A percentile compares a stretch with the other conserved stretches of the same genome.
phyloP scores from a whole-genome alignment of 2,329 filamentous ascomycete genomes.

The Colletotrichum sp. region DNA sequence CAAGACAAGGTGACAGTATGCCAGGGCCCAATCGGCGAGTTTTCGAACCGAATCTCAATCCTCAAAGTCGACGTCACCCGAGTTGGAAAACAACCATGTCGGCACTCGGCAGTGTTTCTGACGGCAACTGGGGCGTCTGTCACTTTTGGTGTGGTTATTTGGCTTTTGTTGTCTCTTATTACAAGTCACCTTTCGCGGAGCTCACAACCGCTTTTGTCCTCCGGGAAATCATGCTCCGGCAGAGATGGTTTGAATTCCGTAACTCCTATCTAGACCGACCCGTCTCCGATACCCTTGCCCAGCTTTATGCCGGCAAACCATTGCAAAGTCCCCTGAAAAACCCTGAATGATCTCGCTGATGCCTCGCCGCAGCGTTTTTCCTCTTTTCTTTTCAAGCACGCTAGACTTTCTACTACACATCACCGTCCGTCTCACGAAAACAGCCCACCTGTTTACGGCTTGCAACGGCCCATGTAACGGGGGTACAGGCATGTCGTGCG shows the following conservation, averaged over 20 bases:
- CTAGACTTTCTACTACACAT: background rate
- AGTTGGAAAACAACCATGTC: background rate
- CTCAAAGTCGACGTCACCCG: background rate
- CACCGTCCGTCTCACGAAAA: background rate
- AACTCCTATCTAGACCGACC: constrained; percentile 20
- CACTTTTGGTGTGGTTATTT: background rate
- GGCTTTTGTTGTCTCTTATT: background rate
- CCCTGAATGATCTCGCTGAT: constrained; percentile 7
- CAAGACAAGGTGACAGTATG: background rate
- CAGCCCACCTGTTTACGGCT: constrained; percentile 58
- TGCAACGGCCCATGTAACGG: constrained; percentile 81
- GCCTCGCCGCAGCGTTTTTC: background rate
- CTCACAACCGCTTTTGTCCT: background rate
- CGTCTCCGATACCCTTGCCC: background rate
- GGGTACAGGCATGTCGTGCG: constrained; percentile 77
- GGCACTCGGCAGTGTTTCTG: background rate
- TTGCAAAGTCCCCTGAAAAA: constrained; percentile 8
- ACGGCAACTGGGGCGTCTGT: background rate
- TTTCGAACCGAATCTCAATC: background rate
- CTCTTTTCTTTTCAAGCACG: background rate
- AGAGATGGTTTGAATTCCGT: constrained; percentile 12
- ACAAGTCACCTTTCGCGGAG: background rate
- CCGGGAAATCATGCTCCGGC: background rate
- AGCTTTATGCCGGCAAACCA: constrained; percentile 11
- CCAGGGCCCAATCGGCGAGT: background rate